phyloP scores from a whole-genome alignment of 2,329 filamentous ascomycete species.

The Microdochium trichocladiopsis region DNA sequence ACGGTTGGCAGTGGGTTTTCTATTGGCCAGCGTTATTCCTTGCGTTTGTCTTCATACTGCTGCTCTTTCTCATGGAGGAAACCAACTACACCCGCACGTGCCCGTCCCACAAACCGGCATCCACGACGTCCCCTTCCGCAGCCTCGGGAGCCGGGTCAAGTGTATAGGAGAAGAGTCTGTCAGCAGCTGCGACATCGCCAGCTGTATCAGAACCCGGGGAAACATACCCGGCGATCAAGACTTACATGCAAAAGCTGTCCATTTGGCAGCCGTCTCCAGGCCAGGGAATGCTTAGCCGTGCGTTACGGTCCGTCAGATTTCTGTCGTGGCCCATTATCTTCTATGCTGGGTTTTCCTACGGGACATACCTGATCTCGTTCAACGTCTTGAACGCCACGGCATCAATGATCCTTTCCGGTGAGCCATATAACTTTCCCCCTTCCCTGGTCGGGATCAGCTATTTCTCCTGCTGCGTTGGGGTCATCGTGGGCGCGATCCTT shows the following conservation, averaged over 20 bases:
- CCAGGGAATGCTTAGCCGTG: conserved; percentile 28
- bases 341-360: conserved; percentile 33
- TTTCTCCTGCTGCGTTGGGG: conserved; percentile 26
- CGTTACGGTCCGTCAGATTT: conserved; percentile 26
- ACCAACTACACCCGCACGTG: too few species aligned
- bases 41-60: too few species aligned
- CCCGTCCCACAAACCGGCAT: too few species aligned
- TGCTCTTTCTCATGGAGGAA: too few species aligned
- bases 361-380: conserved; percentile 31
- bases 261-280: conserved; percentile 31
- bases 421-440: conserved; percentile 29
- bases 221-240: conserved; percentile 11
- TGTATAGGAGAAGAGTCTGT: not conserved
- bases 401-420: conserved; percentile 28
- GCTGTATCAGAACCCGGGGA: not conserved
- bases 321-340: conserved; percentile 34
- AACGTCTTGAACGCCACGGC: too few species aligned
- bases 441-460: conserved; percentile 31
- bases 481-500: conserved; percentile 15
- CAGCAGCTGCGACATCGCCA: not conserved
- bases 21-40: too few species aligned
- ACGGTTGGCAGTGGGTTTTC: conserved; percentile 35
- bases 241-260: conserved; percentile 35
- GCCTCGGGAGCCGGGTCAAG: not conserved
- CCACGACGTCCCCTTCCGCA: not conserved